phyloP scores from a whole-genome alignment of 192 early-diverging fungal species.

The Linderina pennispora region DNA sequence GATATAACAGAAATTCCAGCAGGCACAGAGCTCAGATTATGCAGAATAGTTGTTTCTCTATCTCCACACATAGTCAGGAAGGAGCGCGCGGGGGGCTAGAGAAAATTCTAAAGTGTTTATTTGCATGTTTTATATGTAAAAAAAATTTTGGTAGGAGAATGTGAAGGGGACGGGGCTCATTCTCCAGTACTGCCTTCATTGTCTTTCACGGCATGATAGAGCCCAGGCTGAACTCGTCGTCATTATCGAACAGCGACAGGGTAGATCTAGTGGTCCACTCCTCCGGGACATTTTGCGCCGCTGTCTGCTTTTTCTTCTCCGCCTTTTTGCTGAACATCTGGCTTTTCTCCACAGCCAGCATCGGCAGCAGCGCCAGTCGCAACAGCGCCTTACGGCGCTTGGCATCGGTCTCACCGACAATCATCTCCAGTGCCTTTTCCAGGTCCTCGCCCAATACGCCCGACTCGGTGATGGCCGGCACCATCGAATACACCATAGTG shows the following conservation, averaged over 20 bases:
- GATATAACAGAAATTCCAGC: no score
- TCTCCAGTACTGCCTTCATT: no score
- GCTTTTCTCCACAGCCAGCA: constrained; percentile 35
- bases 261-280: no score
- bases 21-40: no score
- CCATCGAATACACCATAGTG: constrained; percentile 1
- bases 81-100: background rate
- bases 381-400: constrained; percentile 23
- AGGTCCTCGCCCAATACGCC: constrained; percentile 4
- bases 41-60: no score
- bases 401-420: background rate
- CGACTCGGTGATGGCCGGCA: background rate
- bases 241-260: no score
- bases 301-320: background rate
- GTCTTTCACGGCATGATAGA: no score
- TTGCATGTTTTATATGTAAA: no score
- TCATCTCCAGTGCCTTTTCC: constrained; percentile 3
- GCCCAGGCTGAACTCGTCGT: constrained; percentile 21
- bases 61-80: background rate
- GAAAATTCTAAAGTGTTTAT: background rate
- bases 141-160: no score
- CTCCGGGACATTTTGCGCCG: background rate
- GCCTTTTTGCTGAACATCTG: constrained; percentile 11
- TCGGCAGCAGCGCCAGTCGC: constrained; percentile 17
- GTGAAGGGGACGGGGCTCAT: no score